These are phyloP conservation scores for Chalara sp. DNA, from an alignment of 2,329 filamentous ascomycete species.

Conservation along the genomic window DNA sequence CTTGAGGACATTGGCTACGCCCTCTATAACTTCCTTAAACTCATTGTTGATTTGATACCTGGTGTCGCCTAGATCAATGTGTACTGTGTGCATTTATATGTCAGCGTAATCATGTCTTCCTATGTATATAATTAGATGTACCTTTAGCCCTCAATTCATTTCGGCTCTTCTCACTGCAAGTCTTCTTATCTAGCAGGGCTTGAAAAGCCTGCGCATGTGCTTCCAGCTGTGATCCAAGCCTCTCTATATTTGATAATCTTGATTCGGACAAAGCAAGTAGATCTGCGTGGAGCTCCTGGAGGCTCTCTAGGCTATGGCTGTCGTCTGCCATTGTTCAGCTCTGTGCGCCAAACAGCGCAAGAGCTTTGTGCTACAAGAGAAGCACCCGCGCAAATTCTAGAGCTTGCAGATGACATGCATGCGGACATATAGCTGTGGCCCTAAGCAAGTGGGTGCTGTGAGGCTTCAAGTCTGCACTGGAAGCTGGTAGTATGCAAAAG, in stretches of 20 bases:
- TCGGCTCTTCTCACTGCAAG: conserved; percentile 70
- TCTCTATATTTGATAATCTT: conserved; percentile 62
- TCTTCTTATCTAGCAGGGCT: conserved; percentile 66
- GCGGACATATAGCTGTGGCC: too few species aligned
- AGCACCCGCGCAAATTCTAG: too few species aligned
- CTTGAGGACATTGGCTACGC: conserved; percentile 81
- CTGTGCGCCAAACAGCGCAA: conserved; percentile 17
- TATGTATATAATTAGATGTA: too few species aligned
- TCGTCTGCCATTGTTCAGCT: conserved; percentile 54
- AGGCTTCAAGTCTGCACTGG: too few species aligned
- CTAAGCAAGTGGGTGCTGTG: too few species aligned
- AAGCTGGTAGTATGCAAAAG: too few species aligned
- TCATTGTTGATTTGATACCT: conserved; percentile 79
- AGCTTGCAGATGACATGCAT: too few species aligned
- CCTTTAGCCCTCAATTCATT: conserved; percentile 52
- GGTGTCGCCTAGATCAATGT: conserved; percentile 63
- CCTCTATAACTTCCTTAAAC: conserved; percentile 76
- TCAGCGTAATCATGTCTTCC: too few species aligned
- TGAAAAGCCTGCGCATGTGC: conserved; percentile 60
- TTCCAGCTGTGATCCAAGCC: conserved; percentile 60
- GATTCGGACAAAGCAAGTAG: conserved; percentile 70
- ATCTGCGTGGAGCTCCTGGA: conserved; percentile 82
- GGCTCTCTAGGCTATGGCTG: conserved; percentile 63
- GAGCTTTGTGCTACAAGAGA: not conserved
- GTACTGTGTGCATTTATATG: conserved; percentile 42